These are phyloP conservation scores for Mycena amicta DNA, from an alignment of 768 basidiomycete species.

Conservation along the genomic window DNA sequence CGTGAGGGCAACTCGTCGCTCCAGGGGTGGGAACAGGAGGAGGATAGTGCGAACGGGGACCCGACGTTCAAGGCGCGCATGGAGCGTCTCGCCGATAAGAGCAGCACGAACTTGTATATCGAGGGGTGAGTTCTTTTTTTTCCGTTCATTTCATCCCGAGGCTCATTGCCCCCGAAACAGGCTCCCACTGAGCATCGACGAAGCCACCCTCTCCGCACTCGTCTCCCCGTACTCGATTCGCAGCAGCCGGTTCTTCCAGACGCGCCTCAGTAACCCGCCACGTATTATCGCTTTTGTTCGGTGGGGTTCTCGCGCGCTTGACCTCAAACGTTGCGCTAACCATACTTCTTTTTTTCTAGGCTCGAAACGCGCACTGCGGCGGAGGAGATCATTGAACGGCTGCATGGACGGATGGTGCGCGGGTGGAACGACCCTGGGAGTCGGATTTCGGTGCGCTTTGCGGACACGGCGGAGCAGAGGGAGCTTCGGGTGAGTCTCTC, in stretches of 20 bases:
- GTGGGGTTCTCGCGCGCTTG: conserved; percentile 38
- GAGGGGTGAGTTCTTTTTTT: conserved; percentile 53
- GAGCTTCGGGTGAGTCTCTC: conserved; percentile 65
- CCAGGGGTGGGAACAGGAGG: conserved; percentile 27
- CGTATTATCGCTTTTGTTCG: conserved; percentile 83
- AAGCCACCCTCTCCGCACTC: conserved; percentile 63
- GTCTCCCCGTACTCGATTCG: conserved; percentile 73
- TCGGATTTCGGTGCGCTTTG: conserved; percentile 78
- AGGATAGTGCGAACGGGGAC: conserved; percentile 25
- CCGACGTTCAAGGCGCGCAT: conserved; percentile 75
- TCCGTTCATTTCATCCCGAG: not conserved
- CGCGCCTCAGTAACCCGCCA: conserved; percentile 72
- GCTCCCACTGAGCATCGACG: conserved; percentile 72
- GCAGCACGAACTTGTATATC: conserved; percentile 79
- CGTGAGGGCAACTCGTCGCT: conserved; percentile 11
- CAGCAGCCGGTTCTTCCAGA: conserved; percentile 80
- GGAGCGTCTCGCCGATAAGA: conserved; percentile 68
- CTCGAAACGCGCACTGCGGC: conserved; percentile 73
- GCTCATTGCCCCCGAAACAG: conserved; percentile 31
- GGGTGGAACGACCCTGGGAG: conserved; percentile 79
- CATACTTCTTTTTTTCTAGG: conserved; percentile 37
- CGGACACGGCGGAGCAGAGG: conserved; percentile 76
- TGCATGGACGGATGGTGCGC: conserved; percentile 80
- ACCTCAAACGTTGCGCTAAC: too few relatives aligned
- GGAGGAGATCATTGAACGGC: conserved; percentile 74